Base-by-base conservation (phyloP, 176 grass and related monocot genomes). In the Alopecurus myosuroides region DNA sequence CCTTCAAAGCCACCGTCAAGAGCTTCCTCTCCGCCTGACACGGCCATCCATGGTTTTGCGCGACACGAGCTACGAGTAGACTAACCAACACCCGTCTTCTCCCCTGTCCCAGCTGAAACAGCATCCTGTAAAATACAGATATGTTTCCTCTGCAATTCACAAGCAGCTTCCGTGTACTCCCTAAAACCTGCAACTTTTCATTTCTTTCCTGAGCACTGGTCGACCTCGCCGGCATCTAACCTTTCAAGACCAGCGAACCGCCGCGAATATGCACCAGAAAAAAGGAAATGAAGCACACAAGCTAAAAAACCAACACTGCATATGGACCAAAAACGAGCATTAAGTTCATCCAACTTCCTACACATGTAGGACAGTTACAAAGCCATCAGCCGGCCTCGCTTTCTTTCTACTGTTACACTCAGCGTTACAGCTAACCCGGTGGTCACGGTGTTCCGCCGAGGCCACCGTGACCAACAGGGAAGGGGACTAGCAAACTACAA, bases 321-420 rank as follows among this genome's bases (percentile, higher is more conserved):
- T 77, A 41, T 55, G 73, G 11, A 85, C 45, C 74, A 20, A 51
- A 46, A 36, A 72, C 46, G 26, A 64, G 0, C 78, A n/a, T 52
- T 14, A 18, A 67, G 49, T 77, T 91, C 79, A 61, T 19, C 49
- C 1, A 40, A 46, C 88, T 66, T n/a, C 42, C 84, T 76, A 90
- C 66, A 33, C 39, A 81, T 83, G 53, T 60, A 87, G 0, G 45
- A 15, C 67, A 74, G 89, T 84, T 80, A 87, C 85, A 84, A 17
- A 34, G 79, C n/a, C 65, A 86, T 42, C 57, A 34, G 69, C 50
- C 13, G 60, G 79, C 85, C 81, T 70, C 81, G 61, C 60, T 41
- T 58, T 73, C 76, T 76, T 80, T 61, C 89, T 90, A 91, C 45
- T 87, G 76, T 91, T 84, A 90, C 88, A 90, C 79, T 75, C 87